Base-by-base conservation (phyloP, 1,139 yeast genomes). In the Entelexis sorbosivorans region DNA sequence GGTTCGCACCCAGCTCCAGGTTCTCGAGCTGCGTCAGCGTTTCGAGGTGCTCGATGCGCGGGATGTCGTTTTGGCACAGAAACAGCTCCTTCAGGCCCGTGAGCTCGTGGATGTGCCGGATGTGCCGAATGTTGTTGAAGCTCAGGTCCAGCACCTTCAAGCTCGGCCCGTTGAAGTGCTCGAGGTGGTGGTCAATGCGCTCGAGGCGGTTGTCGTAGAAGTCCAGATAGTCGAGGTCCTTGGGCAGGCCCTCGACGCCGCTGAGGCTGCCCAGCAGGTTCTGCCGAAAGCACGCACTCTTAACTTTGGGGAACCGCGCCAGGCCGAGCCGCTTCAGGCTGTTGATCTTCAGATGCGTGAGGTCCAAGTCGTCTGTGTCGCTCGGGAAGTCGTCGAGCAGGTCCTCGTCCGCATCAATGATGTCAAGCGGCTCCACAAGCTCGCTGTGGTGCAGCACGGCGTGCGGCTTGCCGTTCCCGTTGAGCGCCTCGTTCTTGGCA, bases 1-100 rank as follows among this genome's bases (percentile, higher is more conserved):
- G 75, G 67, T 93, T 93, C 31, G 97, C 98, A 10, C 98, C 99
- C 40, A 93, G 71, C 65, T 93, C 99, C 54, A 91, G 71, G 60
- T 83, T 85, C 50, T 70, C 76, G 59, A 91, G 66, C n/a, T 76
- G 72, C 0, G 67, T 68, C 53, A 89, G 71, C 1, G 74, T 72
- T 13, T 76, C 79, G 49, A 93, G 62, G 59, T 82, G 81, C 56
- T 78, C 80, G 58, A 93, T 87, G 53, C 76, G 81, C 29, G 76
- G 68, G 47, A 93, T 87, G 63, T 79, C 85, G 66, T 93, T 93
- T 64, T 91, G 97, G 40, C 93, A 95, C 66, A 91, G 78, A 64
- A 79, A 93, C 44, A 93, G 65, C 56, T 83, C 78, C 58, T 77
- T 78, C 58, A 93, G 68, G 8, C 39, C 39, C 6, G 81, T 72